phyloP scores from a whole-genome alignment of 257 asterid species.

The Solanum verrucosum region DNA sequence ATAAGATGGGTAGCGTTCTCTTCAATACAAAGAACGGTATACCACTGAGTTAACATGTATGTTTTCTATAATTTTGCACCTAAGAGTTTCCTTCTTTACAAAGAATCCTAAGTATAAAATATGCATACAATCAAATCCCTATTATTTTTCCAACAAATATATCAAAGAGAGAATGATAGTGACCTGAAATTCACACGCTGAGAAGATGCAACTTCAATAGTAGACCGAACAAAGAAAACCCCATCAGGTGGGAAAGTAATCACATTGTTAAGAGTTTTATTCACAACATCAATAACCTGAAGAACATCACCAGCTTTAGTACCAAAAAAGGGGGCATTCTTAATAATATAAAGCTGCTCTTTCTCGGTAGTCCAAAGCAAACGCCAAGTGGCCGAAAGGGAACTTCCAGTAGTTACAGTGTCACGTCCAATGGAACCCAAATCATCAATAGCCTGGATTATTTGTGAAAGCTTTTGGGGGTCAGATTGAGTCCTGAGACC shows the following conservation, averaged over 20 bases:
- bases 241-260: constrained; percentile 90
- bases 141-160: not conserved
- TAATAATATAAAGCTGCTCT: constrained; percentile 73
- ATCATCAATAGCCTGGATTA: constrained; percentile 54
- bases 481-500: constrained; percentile 76
- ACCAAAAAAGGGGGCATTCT: constrained; percentile 59
- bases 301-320: constrained; percentile 76
- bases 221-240: constrained; percentile 87
- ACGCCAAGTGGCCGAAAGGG: constrained; percentile 78
- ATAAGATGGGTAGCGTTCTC: not conserved
- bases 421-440: constrained; percentile 40
- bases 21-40: no score
- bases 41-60: not conserved
- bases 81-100: not conserved
- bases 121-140: not conserved
- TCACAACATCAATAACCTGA: constrained; percentile 76
- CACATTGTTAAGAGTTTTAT: constrained; percentile 54
- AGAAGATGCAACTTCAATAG: constrained; percentile 56
- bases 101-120: not conserved
- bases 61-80: not conserved
- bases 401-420: constrained; percentile 46
- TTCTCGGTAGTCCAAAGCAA: constrained; percentile 98
- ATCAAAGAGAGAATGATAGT: not conserved
- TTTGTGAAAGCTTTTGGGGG: constrained; percentile 55
- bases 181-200: constrained; percentile 79